Conservation (phyloP, 257 asterid species). For the Capsicum rhomboideum region DNA sequence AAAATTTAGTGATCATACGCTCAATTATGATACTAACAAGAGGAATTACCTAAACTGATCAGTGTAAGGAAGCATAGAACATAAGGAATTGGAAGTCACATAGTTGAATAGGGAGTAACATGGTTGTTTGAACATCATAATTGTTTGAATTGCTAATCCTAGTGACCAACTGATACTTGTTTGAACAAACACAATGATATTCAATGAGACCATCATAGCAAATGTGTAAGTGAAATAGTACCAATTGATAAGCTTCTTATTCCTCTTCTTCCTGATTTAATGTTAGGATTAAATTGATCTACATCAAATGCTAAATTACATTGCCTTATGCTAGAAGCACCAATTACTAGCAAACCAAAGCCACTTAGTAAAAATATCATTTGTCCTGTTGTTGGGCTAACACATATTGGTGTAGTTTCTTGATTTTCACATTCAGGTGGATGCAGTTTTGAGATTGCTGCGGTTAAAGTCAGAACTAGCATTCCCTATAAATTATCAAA, state of each 20-base stretch:
- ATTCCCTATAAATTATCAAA: conserved; percentile 19
- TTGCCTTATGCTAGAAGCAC: conserved; percentile 31
- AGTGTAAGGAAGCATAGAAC: conserved; percentile 9
- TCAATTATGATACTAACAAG: neutral
- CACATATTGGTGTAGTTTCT: conserved; percentile 1
- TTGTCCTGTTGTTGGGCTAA: conserved; percentile 16
- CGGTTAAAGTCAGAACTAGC: conserved; percentile 26
- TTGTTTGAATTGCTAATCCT: conserved; percentile 25
- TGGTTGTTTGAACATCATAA: conserved; percentile 20
- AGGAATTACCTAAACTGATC: conserved; percentile 14
- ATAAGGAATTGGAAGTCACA: neutral
- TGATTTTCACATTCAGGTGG: conserved; percentile 17
- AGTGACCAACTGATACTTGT: conserved; percentile 21
- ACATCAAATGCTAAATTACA: conserved; percentile 35
- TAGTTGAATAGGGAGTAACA: conserved; percentile 1
- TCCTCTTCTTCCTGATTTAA: conserved; percentile 24
- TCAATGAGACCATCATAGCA: conserved; percentile 22
- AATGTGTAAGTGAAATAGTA: conserved; percentile 25
- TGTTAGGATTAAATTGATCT: conserved; percentile 29
- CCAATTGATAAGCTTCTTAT: conserved; percentile 30
- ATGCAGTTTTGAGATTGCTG: conserved; percentile 15
- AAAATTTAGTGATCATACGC: neutral
- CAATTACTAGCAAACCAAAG: conserved; percentile 16
- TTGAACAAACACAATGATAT: conserved; percentile 30
- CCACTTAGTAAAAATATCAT: conserved; percentile 8